Evolutionary conservation across 345 rosid genomes (phyloP), one percentile per base, ranked within the genome.

Genomic region (Populus pruinosa): DNA sequence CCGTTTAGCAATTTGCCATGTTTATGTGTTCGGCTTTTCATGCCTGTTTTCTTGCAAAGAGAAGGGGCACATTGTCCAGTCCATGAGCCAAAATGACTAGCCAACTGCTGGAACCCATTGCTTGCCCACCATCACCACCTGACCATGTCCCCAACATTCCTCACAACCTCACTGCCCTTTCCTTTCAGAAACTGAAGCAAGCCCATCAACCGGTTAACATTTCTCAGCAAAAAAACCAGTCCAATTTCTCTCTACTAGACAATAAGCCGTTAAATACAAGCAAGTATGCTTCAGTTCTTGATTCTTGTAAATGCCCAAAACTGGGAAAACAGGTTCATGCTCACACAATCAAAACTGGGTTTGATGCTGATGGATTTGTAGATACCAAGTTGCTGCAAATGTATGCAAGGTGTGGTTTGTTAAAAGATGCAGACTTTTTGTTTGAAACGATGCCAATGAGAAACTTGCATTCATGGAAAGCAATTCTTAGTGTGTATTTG

Each of bases 271-370:
- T 79, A 49, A 79, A 79, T 74, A 80, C 89, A 47, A 78, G 70
- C 41, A 55, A 79, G 17, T 88, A 84, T 69, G 91, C 93, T 50
- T 83, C 88, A 17, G 21, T 86, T 78, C 84, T 91, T 14, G 89
- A 88, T 27, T 84, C 89, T 36, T 89, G 93, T 72, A 81, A 47
- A 5, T 79, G 76, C 87, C 86, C 82, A 49, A 53, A 41, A 13
- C 41, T 76, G 0, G 92, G 90, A n/a, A 85, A 67, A 78, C 90
- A 85, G 80, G 73, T 87, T 69, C 93, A 90, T 39, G 87, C 87
- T 18, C 87, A 80, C 71, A 65, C 87, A 23, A 44, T 77, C 50
- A 72, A 61, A 29, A 67, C 62, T 71, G 90, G 80, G 71, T 81
- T 77, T 23, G 9, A 70, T 18, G 21, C 17, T 3, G 71, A 67